These are phyloP conservation scores for Orbilia oligospora DNA, from an alignment of 2,329 filamentous ascomycete species.

Conservation along the genomic window DNA sequence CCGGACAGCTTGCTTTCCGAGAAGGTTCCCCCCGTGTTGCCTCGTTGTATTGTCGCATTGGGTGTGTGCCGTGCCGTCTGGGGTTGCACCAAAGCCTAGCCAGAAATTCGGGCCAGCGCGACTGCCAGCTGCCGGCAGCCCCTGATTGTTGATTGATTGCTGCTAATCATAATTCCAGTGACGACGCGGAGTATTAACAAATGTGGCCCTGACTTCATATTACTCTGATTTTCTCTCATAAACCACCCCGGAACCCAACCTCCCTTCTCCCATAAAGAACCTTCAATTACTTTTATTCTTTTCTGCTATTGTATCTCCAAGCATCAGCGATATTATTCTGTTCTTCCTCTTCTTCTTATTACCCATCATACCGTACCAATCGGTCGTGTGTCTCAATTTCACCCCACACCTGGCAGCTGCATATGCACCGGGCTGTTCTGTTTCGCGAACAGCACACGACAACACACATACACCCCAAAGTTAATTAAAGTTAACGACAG, in stretches of 20 bases:
- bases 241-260: neutral
- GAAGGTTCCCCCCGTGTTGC: conserved; percentile 18
- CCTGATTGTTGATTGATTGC: too few relatives aligned
- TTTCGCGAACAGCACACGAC: neutral
- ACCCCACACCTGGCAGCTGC: too few relatives aligned
- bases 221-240: neutral
- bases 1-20: neutral
- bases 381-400: neutral
- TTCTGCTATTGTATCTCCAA: neutral
- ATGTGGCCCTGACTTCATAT: conserved; percentile 14
- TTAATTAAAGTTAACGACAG: conserved; percentile 1
- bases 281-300: neutral
- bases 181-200: neutral
- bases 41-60: conserved; percentile 8
- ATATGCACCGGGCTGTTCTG: too few relatives aligned
- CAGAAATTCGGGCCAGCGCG: neutral
- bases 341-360: too few relatives aligned
- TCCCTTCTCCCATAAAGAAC: neutral
- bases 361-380: neutral
- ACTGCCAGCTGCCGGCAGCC: neutral
- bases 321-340: neutral
- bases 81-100: conserved; percentile 14
- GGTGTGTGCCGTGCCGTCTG: neutral
- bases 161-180: neutral
- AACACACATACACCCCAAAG: conserved; percentile 13